Evolutionary conservation across 106 monocot species (phyloP).

Genomic region (Amphibolis antarctica): DNA sequence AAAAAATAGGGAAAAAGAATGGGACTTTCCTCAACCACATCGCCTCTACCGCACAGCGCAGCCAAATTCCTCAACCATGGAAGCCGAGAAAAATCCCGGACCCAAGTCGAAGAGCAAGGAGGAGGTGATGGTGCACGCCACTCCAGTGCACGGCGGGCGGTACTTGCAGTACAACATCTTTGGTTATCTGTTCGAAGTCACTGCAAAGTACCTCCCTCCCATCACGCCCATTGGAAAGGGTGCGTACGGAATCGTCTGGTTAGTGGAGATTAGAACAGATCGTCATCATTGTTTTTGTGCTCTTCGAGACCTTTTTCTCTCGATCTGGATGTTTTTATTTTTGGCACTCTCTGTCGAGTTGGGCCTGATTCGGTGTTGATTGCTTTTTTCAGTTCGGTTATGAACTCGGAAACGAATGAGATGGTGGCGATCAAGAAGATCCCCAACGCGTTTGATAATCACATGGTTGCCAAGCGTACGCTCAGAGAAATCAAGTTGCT

Average conservation of each 20-base stretch:
- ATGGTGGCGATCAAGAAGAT: constrained; percentile 82
- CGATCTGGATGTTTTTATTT: neutral
- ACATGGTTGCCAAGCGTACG: constrained; percentile 75
- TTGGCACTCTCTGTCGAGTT: neutral
- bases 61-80: no score
- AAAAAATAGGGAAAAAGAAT: no score
- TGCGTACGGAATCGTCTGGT: constrained; percentile 98
- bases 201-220: constrained; percentile 77
- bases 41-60: no score
- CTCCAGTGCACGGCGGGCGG: constrained; percentile 38
- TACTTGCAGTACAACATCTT: constrained; percentile 84
- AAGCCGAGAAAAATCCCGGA: neutral
- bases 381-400: constrained; percentile 8
- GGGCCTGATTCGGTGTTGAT: neutral
- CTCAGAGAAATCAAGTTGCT: constrained; percentile 74
- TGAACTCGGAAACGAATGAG: constrained; percentile 53
- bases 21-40: no score
- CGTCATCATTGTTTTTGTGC: no score
- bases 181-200: constrained; percentile 72
- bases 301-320: no score
- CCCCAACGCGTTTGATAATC: constrained; percentile 64
- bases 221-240: constrained; percentile 91
- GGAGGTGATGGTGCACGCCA: neutral
- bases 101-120: neutral
- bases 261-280: no score